Percentiles rank a stretch among this genome's conserved stretches.
Conservation (phyloP, 2,329 filamentous ascomycete species). For the Fusarium proliferatum region DNA sequence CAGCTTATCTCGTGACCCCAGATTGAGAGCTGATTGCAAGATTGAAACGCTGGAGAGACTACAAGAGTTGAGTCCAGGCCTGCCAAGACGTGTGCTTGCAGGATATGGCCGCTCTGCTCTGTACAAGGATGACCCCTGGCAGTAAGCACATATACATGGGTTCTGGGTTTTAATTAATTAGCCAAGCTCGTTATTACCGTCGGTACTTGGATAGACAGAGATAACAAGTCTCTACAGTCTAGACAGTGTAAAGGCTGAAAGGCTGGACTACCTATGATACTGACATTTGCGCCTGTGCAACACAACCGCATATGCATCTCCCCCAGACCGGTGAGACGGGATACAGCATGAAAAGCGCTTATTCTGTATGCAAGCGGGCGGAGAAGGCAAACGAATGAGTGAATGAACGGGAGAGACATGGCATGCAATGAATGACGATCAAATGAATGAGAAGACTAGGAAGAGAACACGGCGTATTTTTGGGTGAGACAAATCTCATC, state of each 20-base stretch:
- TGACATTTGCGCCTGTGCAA: background rate
- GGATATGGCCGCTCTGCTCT: conserved; percentile 1
- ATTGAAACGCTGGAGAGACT: background rate
- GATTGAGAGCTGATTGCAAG: background rate
- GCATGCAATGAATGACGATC: background rate
- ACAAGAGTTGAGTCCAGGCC: background rate
- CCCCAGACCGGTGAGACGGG: conserved; percentile 17
- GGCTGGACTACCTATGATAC: background rate
- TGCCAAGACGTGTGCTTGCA: conserved; percentile 19
- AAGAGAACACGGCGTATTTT: background rate
- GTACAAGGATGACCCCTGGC: conserved; percentile 1
- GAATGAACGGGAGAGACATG: background rate
- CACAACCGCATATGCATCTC: background rate
- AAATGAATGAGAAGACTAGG: no score
- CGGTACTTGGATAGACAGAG: background rate
- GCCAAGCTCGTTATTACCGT: background rate
- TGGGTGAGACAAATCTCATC: conserved; percentile 3
- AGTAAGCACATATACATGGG: background rate
- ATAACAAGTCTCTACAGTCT: background rate
- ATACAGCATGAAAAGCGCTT: conserved; percentile 2
- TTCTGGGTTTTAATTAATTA: background rate
- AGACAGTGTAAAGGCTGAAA: background rate
- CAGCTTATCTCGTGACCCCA: background rate
- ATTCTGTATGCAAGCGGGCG: background rate
- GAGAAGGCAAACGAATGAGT: background rate